phyloP scores from a whole-genome alignment of 257 asterid species.

The Dorcoceras hygrometricum region DNA sequence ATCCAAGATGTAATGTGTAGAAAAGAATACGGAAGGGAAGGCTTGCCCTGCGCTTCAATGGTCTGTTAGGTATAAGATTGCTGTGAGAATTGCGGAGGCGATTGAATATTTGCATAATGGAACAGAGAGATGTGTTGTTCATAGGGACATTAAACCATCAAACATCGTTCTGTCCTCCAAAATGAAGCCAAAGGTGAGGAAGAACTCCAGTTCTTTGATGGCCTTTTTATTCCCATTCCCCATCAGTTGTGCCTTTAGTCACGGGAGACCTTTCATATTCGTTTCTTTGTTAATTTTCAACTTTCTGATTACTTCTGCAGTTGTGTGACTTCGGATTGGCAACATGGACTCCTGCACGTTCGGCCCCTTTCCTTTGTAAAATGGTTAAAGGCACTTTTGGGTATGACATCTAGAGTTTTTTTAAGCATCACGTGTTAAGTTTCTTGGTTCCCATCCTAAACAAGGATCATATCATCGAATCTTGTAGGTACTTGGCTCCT shows the following conservation, averaged over 20 bases:
- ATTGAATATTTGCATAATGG: slow-evolving; percentile 75
- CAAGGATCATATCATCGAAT: slow-evolving; percentile 1
- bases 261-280: background rate
- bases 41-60: slow-evolving; percentile 57
- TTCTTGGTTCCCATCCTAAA: background rate
- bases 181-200: slow-evolving; percentile 59
- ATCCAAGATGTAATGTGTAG: slow-evolving; percentile 40
- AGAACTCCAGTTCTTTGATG: slow-evolving; percentile 12
- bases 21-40: slow-evolving; percentile 60
- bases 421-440: background rate
- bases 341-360: slow-evolving; percentile 89
- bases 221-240: background rate
- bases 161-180: slow-evolving; percentile 86
- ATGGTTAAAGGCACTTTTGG: slow-evolving; percentile 95
- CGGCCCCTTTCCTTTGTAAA: slow-evolving; percentile 85
- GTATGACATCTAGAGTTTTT: slow-evolving; percentile 36
- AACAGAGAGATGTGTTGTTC: slow-evolving; percentile 86
- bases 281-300: slow-evolving; percentile 6
- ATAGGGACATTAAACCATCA: slow-evolving; percentile 91
- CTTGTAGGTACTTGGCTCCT: slow-evolving; percentile 79
- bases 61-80: slow-evolving; percentile 68
- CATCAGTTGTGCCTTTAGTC: background rate
- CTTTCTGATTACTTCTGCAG: slow-evolving; percentile 34
- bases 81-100: slow-evolving; percentile 76
- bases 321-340: slow-evolving; percentile 96